phyloP scores from a whole-genome alignment of 495 filamentous ascomycete species.

The Bombardia bombarda region DNA sequence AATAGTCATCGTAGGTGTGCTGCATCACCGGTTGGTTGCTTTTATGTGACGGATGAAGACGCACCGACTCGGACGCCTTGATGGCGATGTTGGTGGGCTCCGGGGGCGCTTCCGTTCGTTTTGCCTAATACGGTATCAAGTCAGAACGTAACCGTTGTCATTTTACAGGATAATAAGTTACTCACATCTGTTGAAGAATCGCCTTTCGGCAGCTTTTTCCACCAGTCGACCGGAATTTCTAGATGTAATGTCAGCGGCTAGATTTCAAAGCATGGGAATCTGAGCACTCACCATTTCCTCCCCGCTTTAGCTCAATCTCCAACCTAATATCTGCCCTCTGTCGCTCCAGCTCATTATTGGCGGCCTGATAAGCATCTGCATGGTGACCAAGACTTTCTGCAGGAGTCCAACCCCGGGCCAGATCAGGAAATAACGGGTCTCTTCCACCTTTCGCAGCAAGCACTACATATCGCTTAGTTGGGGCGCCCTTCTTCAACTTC shows the following conservation, averaged over 20 bases:
- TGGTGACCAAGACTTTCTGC: conserved; percentile 24
- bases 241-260: background rate
- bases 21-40: conserved; percentile 4
- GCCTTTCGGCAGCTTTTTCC: conserved; percentile 6
- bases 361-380: conserved; percentile 14
- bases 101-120: conserved; percentile 5
- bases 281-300: conserved; percentile 2
- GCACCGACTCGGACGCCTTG: conserved; percentile 12
- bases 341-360: conserved; percentile 12
- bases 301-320: conserved; percentile 17
- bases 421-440: conserved; percentile 17
- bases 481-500: conserved; percentile 18
- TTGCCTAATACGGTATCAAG: background rate
- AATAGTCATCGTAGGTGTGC: conserved; percentile 6
- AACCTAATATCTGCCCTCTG: conserved; percentile 19
- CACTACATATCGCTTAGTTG: conserved; percentile 22
- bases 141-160: background rate
- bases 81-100: conserved; percentile 13
- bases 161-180: background rate
- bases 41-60: conserved; percentile 14
- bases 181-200: background rate
- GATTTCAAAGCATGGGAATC: background rate
- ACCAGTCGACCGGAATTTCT: conserved; percentile 22
- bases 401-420: conserved; percentile 15
- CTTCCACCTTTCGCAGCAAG: conserved; percentile 16